Conservation (phyloP, 1,284 basidiomycete species). For the Flammula alnicola region DNA sequence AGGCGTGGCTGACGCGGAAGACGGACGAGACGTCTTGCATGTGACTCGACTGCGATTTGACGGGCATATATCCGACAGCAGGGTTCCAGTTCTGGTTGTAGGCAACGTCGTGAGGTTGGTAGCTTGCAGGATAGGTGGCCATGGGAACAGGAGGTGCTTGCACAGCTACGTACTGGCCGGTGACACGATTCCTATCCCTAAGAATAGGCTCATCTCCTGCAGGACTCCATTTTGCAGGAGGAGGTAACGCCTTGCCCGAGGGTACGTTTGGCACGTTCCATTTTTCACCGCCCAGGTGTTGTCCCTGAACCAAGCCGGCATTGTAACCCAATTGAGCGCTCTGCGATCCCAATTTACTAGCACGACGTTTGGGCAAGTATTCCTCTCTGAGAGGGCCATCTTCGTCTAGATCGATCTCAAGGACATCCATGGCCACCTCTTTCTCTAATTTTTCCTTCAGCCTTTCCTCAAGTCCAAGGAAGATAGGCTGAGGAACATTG, state of each 20-base stretch:
- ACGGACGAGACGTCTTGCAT: conserved; percentile 40
- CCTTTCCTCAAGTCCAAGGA: conserved; percentile 69
- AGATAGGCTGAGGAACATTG: conserved; percentile 60
- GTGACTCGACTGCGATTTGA: conserved; percentile 42
- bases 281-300: conserved; percentile 22
- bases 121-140: conserved; percentile 32
- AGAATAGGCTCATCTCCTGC: conserved; percentile 74
- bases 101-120: conserved; percentile 34
- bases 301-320: conserved; percentile 18
- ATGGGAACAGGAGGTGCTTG: conserved; percentile 50
- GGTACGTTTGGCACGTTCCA: conserved; percentile 37
- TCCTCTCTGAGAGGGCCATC: conserved; percentile 81
- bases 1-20: conserved; percentile 36
- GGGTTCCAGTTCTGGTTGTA: conserved; percentile 48
- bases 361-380: conserved; percentile 72
- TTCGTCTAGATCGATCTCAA: conserved; percentile 79
- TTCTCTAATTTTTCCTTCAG: conserved; percentile 53
- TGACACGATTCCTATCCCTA: conserved; percentile 52
- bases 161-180: conserved; percentile 66
- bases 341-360: conserved; percentile 39
- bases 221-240: conserved; percentile 81
- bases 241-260: conserved; percentile 54
- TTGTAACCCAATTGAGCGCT: conserved; percentile 27
- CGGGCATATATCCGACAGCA: conserved; percentile 37
- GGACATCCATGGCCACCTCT: conserved; percentile 49